These are phyloP conservation scores for Trametes pubescens DNA, from an alignment of 1,284 basidiomycete genomes.

Conservation along the genomic window DNA sequence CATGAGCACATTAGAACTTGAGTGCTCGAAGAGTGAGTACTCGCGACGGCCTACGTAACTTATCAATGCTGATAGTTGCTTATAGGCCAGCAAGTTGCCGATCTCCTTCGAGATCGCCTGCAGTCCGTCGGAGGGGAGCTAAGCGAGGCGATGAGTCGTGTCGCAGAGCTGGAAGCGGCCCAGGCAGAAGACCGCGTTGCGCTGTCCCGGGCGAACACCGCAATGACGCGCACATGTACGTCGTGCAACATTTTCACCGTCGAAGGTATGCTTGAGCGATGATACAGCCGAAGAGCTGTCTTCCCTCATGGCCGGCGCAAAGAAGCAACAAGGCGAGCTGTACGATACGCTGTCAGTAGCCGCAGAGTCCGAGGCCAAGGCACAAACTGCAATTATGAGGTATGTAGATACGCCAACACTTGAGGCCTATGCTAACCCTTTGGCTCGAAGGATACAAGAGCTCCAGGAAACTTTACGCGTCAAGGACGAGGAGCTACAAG, in stretches of 20 bases:
- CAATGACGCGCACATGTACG: conserved; percentile 37
- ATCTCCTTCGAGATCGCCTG: conserved; percentile 47
- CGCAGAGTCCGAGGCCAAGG: conserved; percentile 35
- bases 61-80: conserved; percentile 1
- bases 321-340: conserved; percentile 32
- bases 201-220: conserved; percentile 32
- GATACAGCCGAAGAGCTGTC: conserved; percentile 32
- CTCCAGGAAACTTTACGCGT: background rate
- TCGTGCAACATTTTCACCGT: background rate
- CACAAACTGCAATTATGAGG: conserved; percentile 35
- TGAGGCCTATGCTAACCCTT: background rate
- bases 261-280: background rate
- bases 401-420: conserved; percentile 11
- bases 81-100: conserved; percentile 46
- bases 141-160: conserved; percentile 42
- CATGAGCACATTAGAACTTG: conserved; percentile 39
- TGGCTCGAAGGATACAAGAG: background rate
- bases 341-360: conserved; percentile 30
- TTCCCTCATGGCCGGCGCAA: conserved; percentile 29
- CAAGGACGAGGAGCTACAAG: background rate
- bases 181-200: conserved; percentile 39
- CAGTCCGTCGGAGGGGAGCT: conserved; percentile 44
- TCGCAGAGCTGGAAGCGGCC: conserved; percentile 39
- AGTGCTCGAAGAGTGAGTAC: conserved; percentile 40
- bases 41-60: background rate